A percentile compares a stretch with the other conserved stretches of the same genome.
Conservation (phyloP, 495 filamentous ascomycete genomes). For the Baudoinia panamericana region DNA sequence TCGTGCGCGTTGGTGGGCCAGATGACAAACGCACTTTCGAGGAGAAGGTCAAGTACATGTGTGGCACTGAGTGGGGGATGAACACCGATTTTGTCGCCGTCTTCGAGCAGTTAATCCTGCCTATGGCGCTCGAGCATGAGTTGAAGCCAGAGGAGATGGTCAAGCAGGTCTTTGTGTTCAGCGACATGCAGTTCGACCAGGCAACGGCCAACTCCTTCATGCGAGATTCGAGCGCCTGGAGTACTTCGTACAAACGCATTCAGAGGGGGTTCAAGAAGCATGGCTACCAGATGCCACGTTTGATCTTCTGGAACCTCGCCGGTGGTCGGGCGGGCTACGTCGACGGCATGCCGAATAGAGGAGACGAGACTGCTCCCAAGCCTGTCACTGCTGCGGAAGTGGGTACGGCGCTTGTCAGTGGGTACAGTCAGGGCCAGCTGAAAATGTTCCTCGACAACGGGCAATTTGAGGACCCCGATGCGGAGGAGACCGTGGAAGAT, state of each 20-base stretch:
- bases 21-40: constrained; percentile 21
- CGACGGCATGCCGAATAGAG: background rate
- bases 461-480: constrained; percentile 29
- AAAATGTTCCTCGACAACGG: constrained; percentile 37
- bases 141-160: constrained; percentile 35
- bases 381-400: constrained; percentile 28
- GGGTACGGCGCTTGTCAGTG: constrained; percentile 33
- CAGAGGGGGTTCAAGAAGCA: constrained; percentile 27
- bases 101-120: constrained; percentile 34
- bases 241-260: constrained; percentile 31
- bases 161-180: constrained; percentile 38
- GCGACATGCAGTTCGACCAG: constrained; percentile 37
- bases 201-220: constrained; percentile 8
- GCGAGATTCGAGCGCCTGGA: constrained; percentile 18
- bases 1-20: constrained; percentile 26
- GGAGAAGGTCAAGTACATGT: constrained; percentile 25
- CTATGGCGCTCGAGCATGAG: constrained; percentile 31
- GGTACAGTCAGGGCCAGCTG: constrained; percentile 37
- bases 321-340: constrained; percentile 25
- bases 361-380: constrained; percentile 27
- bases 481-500: constrained; percentile 23
- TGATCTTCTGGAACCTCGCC: constrained; percentile 40
- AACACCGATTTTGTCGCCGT: constrained; percentile 37
- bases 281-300: constrained; percentile 37
- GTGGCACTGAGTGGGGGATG: constrained; percentile 22